Conservation (phyloP, 2,329 filamentous ascomycete species). For the Hypomyces rosellus region DNA sequence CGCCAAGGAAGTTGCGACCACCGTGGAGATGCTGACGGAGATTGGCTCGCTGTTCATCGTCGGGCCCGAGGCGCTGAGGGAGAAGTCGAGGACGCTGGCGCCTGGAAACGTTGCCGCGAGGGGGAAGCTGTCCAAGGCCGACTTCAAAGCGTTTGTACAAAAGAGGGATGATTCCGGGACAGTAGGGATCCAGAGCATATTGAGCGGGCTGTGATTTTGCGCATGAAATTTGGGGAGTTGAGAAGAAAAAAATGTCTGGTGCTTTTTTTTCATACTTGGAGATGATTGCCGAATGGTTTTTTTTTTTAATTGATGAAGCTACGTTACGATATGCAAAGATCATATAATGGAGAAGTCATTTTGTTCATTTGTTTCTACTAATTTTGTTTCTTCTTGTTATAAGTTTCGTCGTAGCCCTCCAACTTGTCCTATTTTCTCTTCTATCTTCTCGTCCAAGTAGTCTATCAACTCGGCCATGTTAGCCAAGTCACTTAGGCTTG, state of each 20-base stretch:
- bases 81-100: slow-evolving; percentile 58
- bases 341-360: background rate
- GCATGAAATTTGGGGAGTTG: background rate
- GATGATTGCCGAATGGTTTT: background rate
- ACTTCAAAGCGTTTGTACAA: slow-evolving; percentile 78
- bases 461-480: slow-evolving; percentile 55
- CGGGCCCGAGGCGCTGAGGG: slow-evolving; percentile 68
- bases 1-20: slow-evolving; percentile 58
- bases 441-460: slow-evolving; percentile 48
- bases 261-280: too few species aligned
- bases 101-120: slow-evolving; percentile 35
- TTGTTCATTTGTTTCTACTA: background rate
- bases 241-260: too few species aligned
- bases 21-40: slow-evolving; percentile 82
- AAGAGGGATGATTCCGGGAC: slow-evolving; percentile 77
- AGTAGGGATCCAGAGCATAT: slow-evolving; percentile 74
- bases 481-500: slow-evolving; percentile 40
- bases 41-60: slow-evolving; percentile 96
- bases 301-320: too few species aligned
- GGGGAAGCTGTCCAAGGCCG: slow-evolving; percentile 56
- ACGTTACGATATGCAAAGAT: background rate
- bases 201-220: slow-evolving; percentile 52
- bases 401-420: slow-evolving; percentile 28
- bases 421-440: slow-evolving; percentile 26
- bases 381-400: slow-evolving; percentile 15